Base-by-base conservation (phyloP, 495 filamentous ascomycete species). In the Clohesyomyces aquaticus region DNA sequence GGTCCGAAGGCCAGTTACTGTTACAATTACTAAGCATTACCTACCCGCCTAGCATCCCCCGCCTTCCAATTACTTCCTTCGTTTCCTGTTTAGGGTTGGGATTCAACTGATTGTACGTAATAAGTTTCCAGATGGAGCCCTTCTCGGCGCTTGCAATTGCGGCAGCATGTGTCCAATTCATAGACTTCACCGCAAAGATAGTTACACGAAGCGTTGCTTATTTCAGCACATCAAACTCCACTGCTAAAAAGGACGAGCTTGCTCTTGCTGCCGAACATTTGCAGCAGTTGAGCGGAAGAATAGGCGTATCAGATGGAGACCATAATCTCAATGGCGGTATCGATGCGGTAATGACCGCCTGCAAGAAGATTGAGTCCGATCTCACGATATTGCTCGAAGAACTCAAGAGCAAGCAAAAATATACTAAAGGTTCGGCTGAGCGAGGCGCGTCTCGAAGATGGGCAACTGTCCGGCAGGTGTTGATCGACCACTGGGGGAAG, bases 111-210 rank as follows among this genome's bases (percentile, higher is more conserved):
- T 50, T 50, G 47, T 50, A 50, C 47, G 22, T 50, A 50, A 50
- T 50, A 50, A 22, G 18, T 14, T 50, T 26, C 47, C 18, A 26
- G 2, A 50, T 50, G 47, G 51, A 54, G 25, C 51, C 51, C 51
- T 35, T 54, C 27, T 32, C 26, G 3, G 51, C 51, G 51, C 51
- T 54, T 38, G 51, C 51, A 32, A 27, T 54, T 32, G 51, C 51
- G 14, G 51, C 51, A 32, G 51, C 51, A 27, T 54, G 51, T 38
- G 22, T 54, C 18, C 51, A 54, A 27, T 54, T 54, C 51, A 38
- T 54, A 29, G 51, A 54, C 29, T 54, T 54, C 19, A 38, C 29
- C 2, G 51, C 19, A 26, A 54, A 54, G 27, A 27, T 54, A 3
- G 51, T 54, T 16, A 29, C 25, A 27, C 25, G 51, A 14, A 21